Base-by-base conservation (phyloP, 2,329 filamentous ascomycete genomes). In the Monascus ruber region DNA sequence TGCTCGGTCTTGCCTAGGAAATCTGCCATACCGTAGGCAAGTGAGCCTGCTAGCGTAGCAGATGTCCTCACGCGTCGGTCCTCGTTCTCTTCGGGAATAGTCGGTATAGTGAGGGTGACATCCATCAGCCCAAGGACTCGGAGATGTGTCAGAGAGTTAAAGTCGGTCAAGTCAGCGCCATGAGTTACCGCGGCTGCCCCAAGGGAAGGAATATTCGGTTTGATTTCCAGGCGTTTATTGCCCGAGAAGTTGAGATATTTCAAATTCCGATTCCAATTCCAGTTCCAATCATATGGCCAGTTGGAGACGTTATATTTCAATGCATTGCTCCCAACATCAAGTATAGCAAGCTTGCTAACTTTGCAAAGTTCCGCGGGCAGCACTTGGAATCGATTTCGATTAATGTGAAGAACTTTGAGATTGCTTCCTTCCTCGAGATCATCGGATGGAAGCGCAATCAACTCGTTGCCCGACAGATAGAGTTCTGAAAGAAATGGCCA, bases 281-380 rank as follows among this genome's bases (percentile, higher is more conserved):
- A 98, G 54, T 98, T 98, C 91, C 91, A 98, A 59, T 98, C 91
- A 58, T 98, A 98, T 0, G 89, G 91, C 72, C 94, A 94, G 55
- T 98, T 98, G 26, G 87, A 91, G 35, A 98, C 93, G 58, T 98
- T 98, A 73, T 98, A 98, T 63, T 96, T 98, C 41, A 98, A 71
- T 24, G 77, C 80, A 57, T 98, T 98, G 71, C 85, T 95, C 44
- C 88, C 89, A 46, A 93, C 93, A 63, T 98, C 91, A 37, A 98
- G 72, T 36, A 95, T 83, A 4, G 87, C 81, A 25, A 98, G 74
- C 61, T 91, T 91, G 64, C 87, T 85, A 34, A 94, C 86, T 60
- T 94, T 86, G 44, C 87, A 93, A 36, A 98, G 81, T 58, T 98
- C 91, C 6, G 91, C 91, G 2, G 91, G 91, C 17, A 98, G 72